A percentile compares a stretch with the other conserved stretches of the same genome.
phyloP scores from a whole-genome alignment of 140 eudicot genomes.

The Stevia rebaudiana region DNA sequence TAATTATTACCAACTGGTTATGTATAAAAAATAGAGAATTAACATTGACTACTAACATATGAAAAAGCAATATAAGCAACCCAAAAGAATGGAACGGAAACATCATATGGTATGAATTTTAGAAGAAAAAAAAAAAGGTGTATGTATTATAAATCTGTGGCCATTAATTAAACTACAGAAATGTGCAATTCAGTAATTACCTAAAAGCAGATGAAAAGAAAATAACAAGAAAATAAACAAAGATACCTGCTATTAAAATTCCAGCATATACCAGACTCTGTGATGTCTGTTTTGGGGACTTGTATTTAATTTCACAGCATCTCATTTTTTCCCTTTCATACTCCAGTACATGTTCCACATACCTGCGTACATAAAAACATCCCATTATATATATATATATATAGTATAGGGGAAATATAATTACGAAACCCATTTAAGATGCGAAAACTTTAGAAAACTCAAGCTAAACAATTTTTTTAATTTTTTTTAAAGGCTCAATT shows the following conservation, averaged over 20 bases:
- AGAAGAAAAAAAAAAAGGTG: background rate
- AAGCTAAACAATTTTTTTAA: no score
- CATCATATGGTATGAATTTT: background rate
- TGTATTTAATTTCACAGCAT: slow-evolving; percentile 70
- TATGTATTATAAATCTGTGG: background rate
- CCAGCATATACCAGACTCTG: slow-evolving; percentile 85
- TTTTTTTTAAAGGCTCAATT: no score
- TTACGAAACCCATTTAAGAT: no score
- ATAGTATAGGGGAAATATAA: no score
- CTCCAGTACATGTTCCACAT: slow-evolving; percentile 74
- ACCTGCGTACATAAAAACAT: slow-evolving; percentile 37
- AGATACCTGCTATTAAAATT: slow-evolving; percentile 81
- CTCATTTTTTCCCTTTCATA: slow-evolving; percentile 82
- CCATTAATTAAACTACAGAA: background rate
- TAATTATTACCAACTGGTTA: no score
- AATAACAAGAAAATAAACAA: slow-evolving; percentile 83
- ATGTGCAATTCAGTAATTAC: slow-evolving; percentile 22
- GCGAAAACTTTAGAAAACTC: no score
- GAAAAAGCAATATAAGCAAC: background rate
- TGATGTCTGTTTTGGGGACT: slow-evolving; percentile 57
- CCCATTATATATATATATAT: background rate
- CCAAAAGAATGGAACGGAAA: background rate
- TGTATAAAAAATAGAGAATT: no score
- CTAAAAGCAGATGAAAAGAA: slow-evolving; percentile 93
- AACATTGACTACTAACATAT: no score